Conservation (phyloP, 2,329 filamentous ascomycete genomes). For the Fusarium zealandicum region DNA sequence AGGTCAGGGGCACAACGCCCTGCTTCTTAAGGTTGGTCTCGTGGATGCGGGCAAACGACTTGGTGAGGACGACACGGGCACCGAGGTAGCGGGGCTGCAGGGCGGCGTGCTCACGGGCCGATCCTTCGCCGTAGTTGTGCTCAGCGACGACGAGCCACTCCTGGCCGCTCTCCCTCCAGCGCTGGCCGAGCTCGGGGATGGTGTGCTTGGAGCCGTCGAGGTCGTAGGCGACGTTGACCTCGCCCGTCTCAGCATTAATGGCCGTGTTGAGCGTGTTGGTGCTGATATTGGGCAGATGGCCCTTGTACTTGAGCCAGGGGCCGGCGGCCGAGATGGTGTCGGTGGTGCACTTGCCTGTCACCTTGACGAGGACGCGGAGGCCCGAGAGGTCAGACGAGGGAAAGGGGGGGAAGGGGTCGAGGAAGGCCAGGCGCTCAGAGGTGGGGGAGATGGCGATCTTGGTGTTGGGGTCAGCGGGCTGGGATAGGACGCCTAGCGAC, state of each 20-base stretch:
- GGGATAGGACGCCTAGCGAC: constrained; percentile 75
- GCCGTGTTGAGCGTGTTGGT: constrained; percentile 98
- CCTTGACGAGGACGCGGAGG: constrained; percentile 91
- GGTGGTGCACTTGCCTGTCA: constrained; percentile 96
- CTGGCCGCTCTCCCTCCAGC: constrained; percentile 78
- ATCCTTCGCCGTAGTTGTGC: constrained; percentile 96
- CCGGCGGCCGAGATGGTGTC: constrained; percentile 96
- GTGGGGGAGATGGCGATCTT: constrained; percentile 81
- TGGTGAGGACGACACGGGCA: constrained; percentile 81
- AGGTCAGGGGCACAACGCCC: constrained; percentile 92
- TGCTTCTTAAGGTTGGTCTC: constrained; percentile 98
- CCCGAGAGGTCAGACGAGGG: constrained; percentile 75
- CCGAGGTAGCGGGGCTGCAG: constrained; percentile 91
- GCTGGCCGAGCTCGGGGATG: constrained; percentile 85
- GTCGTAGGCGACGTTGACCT: constrained; percentile 93
- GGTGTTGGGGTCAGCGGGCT: constrained; percentile 72
- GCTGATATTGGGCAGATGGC: constrained; percentile 95
- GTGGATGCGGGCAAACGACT: constrained; percentile 91
- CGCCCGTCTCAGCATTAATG: constrained; percentile 87
- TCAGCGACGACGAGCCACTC: constrained; percentile 96
- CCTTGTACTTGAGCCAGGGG: constrained; percentile 98
- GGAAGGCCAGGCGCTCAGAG: constrained; percentile 87
- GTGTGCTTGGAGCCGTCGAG: constrained; percentile 75
- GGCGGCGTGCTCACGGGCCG: constrained; percentile 87
- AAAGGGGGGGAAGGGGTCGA: constrained; percentile 90